Percentiles rank a stretch among this genome's conserved stretches.
These are phyloP conservation scores for Leccinum ochraceum DNA, from an alignment of 768 basidiomycete genomes.

Conservation along the genomic window DNA sequence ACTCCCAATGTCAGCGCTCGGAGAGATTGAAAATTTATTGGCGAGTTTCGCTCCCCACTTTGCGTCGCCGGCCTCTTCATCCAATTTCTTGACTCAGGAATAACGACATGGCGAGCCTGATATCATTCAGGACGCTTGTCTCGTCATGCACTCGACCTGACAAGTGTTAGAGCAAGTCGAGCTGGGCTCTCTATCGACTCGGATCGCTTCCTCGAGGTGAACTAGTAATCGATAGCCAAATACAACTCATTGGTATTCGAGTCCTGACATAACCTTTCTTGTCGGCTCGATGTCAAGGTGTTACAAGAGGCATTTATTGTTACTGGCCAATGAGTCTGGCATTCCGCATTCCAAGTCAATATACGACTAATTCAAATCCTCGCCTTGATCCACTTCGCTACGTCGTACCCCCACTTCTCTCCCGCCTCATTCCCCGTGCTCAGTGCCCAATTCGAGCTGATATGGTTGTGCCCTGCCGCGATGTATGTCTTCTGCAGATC, in stretches of 20 bases:
- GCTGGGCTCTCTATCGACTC: too few relatives aligned
- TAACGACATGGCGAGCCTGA: too few relatives aligned
- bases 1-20: too few relatives aligned
- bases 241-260: not conserved
- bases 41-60: too few relatives aligned
- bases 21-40: too few relatives aligned
- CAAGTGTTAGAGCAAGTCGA: too few relatives aligned
- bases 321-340: not conserved
- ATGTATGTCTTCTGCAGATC: slow-evolving; percentile 34
- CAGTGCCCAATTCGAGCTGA: slow-evolving; percentile 54
- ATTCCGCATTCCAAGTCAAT: slow-evolving; percentile 7
- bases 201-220: too few relatives aligned
- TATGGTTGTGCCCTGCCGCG: slow-evolving; percentile 60
- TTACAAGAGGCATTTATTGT: not conserved
- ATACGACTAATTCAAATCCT: slow-evolving; percentile 5
- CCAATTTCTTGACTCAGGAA: too few relatives aligned
- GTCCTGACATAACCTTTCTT: not conserved
- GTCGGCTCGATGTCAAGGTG: not conserved
- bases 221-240: not conserved
- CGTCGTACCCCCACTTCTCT: slow-evolving; percentile 61
- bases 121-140: too few relatives aligned
- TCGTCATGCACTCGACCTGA: too few relatives aligned
- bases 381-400: slow-evolving; percentile 37
- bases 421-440: slow-evolving; percentile 56
- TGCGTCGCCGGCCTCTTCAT: too few relatives aligned